These are phyloP conservation scores for Cucurbita moschata DNA, from an alignment of 306 rosid species.

Conservation along the genomic window DNA sequence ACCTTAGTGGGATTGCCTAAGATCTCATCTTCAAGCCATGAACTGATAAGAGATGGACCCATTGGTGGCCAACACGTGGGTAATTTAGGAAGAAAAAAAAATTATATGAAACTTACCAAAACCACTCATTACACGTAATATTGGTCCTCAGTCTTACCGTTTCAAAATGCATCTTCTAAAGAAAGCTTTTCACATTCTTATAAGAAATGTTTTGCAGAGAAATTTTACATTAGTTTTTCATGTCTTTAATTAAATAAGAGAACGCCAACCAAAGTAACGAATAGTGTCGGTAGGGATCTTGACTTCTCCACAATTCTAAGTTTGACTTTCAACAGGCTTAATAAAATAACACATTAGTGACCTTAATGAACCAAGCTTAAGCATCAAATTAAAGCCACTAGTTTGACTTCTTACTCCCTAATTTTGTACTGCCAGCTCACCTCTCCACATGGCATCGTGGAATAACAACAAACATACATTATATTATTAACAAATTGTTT, in stretches of 20 bases:
- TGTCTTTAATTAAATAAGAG: neutral
- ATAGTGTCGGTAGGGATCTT: neutral
- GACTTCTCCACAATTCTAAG: neutral
- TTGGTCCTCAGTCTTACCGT: too few species aligned
- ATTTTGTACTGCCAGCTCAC: neutral
- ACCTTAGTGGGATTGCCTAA: neutral
- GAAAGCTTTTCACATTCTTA: too few species aligned
- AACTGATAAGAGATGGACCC: neutral
- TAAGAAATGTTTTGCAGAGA: too few species aligned
- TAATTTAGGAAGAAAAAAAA: neutral
- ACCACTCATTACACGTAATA: too few species aligned
- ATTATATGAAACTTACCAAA: too few species aligned
- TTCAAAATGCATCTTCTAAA: too few species aligned
- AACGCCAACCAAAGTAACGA: neutral
- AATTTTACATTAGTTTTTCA: too few species aligned
- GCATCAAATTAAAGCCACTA: neutral
- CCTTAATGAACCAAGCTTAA: neutral
- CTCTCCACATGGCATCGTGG: neutral
- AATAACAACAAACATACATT: neutral
- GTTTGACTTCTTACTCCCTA: neutral
- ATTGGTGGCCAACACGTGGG: constrained; percentile 2
- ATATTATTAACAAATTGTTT: too few species aligned
- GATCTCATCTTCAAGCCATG: neutral
- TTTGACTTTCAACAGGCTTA: neutral
- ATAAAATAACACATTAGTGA: neutral